Conservation (phyloP, 495 filamentous ascomycete species). For the Pyrenula massariospora region DNA sequence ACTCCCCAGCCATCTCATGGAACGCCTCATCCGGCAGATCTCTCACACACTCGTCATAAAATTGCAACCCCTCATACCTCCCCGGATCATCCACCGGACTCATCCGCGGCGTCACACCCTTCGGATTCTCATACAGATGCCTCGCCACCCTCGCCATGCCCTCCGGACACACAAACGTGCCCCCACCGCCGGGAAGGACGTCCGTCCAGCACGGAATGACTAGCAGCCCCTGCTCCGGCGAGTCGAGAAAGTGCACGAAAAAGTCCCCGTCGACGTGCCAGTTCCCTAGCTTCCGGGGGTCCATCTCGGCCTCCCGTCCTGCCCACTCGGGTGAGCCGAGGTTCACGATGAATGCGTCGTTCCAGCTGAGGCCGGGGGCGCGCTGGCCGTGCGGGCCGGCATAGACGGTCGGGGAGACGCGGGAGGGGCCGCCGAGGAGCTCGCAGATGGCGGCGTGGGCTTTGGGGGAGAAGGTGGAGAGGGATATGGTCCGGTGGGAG, state of each 20-base stretch:
- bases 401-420: background rate
- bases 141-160: conserved; percentile 45
- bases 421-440: conserved; percentile 44
- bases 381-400: conserved; percentile 28
- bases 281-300: conserved; percentile 35
- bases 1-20: conserved; percentile 51
- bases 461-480: conserved; percentile 49
- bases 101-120: conserved; percentile 60
- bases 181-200: conserved; percentile 48
- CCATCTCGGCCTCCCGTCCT: conserved; percentile 20
- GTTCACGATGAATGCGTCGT: conserved; percentile 63
- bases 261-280: conserved; percentile 76
- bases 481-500: conserved; percentile 36
- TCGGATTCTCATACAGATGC: conserved; percentile 52
- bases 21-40: conserved; percentile 34
- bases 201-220: conserved; percentile 62
- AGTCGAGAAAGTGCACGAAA: conserved; percentile 66
- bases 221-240: conserved; percentile 57
- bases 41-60: conserved; percentile 39
- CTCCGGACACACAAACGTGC: conserved; percentile 53
- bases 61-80: conserved; percentile 31
- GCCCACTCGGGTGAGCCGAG: conserved; percentile 47
- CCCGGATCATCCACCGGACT: conserved; percentile 33
- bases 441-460: conserved; percentile 62
- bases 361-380: conserved; percentile 42